A percentile compares a stretch with the other conserved stretches of the same genome.
phyloP scores from a whole-genome alignment of 2,329 filamentous ascomycete species.

The Aspergillus amoenus region DNA sequence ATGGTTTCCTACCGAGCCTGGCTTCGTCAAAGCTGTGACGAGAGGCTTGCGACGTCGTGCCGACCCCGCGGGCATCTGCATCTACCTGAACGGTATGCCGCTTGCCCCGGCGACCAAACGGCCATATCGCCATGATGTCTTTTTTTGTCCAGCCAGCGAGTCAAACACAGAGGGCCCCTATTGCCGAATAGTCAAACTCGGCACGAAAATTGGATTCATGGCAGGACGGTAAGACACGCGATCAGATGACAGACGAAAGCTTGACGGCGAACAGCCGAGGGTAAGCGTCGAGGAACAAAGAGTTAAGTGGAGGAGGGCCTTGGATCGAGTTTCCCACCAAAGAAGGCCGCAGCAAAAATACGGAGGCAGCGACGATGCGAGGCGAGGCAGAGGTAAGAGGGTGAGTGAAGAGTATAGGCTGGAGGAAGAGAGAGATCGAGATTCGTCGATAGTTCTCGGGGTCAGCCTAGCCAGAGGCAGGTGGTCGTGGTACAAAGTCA shows the following conservation, averaged over 20 bases:
- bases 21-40: conserved; percentile 25
- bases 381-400: neutral
- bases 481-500: conserved; percentile 9
- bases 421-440: neutral
- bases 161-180: conserved; percentile 22
- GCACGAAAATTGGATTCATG: conserved; percentile 28
- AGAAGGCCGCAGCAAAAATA: neutral
- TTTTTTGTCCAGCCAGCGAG: conserved; percentile 18
- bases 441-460: neutral
- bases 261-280: conserved; percentile 1
- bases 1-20: conserved; percentile 30
- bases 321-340: neutral
- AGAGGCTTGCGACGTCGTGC: conserved; percentile 35
- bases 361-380: neutral
- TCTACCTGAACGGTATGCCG: conserved; percentile 61
- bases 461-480: neutral
- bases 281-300: conserved; percentile 1
- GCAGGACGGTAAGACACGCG: conserved; percentile 15
- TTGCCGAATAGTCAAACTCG: conserved; percentile 16
- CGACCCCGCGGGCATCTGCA: conserved; percentile 48
- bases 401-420: neutral
- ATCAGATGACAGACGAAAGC: conserved; percentile 10
- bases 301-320: neutral
- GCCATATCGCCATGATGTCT: conserved; percentile 73
- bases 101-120: conserved; percentile 72